These are phyloP conservation scores for Termitomyces sp. DNA, from an alignment of 768 basidiomycete genomes.

Conservation along the genomic window DNA sequence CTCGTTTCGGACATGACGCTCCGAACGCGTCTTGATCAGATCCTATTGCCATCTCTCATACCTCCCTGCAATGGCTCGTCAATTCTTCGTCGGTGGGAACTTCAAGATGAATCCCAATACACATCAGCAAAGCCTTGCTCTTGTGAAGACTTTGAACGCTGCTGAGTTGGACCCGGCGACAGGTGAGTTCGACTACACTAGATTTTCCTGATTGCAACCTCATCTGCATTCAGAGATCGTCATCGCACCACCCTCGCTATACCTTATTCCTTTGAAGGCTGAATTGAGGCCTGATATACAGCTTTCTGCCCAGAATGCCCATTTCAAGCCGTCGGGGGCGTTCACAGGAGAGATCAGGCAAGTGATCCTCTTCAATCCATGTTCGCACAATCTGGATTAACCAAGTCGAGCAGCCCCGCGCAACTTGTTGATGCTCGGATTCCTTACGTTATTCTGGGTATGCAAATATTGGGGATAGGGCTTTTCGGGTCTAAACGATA, in stretches of 20 bases:
- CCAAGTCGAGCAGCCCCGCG: conserved; percentile 43
- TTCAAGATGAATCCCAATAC: conserved; percentile 95
- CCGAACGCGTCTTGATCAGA: not conserved
- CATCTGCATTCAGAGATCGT: conserved; percentile 68
- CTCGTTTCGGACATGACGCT: not conserved
- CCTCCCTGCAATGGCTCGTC: conserved; percentile 52
- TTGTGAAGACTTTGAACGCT: conserved; percentile 69
- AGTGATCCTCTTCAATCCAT: conserved; percentile 12
- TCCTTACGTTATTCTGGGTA: conserved; percentile 89
- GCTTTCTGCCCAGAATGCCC: conserved; percentile 89
- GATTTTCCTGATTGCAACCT: conserved; percentile 11
- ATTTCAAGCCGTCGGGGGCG: conserved; percentile 79
- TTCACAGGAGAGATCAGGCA: conserved; percentile 97
- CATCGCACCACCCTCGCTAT: conserved; percentile 86
- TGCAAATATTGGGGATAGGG: conserved; percentile 6
- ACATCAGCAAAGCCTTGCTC: conserved; percentile 52
- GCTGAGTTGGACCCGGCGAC: conserved; percentile 72
- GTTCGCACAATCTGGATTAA: not conserved
- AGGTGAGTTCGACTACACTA: conserved; percentile 39
- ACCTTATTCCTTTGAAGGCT: conserved; percentile 70
- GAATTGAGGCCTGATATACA: conserved; percentile 60
- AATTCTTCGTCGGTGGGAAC: conserved; percentile 96
- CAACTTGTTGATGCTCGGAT: conserved; percentile 86
- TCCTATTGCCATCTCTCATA: conserved; percentile 7
- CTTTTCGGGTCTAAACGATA: not conserved